Evolutionary conservation across 2,329 filamentous ascomycete genomes (phyloP), one percentile per base, ranked within the genome.

Genomic region (Berkeleyomyces basicola): DNA sequence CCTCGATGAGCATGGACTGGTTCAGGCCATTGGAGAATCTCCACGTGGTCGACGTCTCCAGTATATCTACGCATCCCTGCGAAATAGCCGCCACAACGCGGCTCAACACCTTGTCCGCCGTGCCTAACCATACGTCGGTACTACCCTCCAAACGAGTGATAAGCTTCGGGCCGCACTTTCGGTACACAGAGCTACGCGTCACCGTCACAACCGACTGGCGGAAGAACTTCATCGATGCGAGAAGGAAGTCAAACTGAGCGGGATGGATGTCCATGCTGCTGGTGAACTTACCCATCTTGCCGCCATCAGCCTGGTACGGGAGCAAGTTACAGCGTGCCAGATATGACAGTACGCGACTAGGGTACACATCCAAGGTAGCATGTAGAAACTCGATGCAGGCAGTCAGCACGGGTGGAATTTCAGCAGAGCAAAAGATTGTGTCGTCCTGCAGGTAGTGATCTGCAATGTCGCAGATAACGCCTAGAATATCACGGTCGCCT

Each of bases 321-420:
- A 99, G 78, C 16, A 99, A 76, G 66, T 85, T 83, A 71, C 89
- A 95, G 63, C 89, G 84, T 3, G 86, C 83, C 68, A 99, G 80
- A 71, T 92, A 88, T 3, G 92, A 90, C 91, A 93, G 97, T 4
- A 96, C 84, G 65, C 91, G 81, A 63, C 87, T 87, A 0, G 93
- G 92, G 60, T 86, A 82, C n/a, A 81, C 87, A 68, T 80, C 78
- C 36, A 93, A 73, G 16, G 95, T 75, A 2, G 86, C 83, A 67
- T 87, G 81, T 44, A 95, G 76, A 69, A 97, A 96, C 61, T 90
- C 85, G 31, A 91, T 74, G 70, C 90, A 95, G 33, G 87, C 83
- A 9, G 77, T 76, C 63, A 85, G 72, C 58, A 91, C 79, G 1
- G 85, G 78, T 37, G 95, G 78, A 43, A 84, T 81, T 49, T 85